phyloP scores from a whole-genome alignment of 2,329 filamentous ascomycete species.

The Phialophora macrospora region DNA sequence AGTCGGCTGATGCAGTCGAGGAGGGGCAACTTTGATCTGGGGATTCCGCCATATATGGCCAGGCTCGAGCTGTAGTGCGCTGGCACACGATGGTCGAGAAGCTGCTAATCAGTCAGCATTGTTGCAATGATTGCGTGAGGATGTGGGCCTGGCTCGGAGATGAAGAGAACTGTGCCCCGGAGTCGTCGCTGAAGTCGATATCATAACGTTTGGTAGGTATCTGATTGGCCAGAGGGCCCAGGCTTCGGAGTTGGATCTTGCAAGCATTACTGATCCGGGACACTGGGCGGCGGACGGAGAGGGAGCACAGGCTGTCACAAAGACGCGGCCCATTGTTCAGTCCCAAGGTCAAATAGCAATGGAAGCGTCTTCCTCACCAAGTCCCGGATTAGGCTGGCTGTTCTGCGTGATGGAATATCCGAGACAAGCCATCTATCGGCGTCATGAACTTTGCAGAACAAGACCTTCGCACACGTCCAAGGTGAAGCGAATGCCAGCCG shows the following conservation, averaged over 20 bases:
- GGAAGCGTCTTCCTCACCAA: too few relatives aligned
- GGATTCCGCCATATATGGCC: background rate
- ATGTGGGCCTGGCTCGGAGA: background rate
- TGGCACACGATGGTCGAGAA: background rate
- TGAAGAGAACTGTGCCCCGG: too few relatives aligned
- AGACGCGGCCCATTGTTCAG: too few relatives aligned
- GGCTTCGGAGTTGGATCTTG: slow-evolving; percentile 21
- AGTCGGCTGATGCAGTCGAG: background rate
- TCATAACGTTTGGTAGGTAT: background rate
- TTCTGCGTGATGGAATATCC: too few relatives aligned
- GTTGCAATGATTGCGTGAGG: background rate
- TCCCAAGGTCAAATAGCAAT: too few relatives aligned
- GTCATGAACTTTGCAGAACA: too few relatives aligned
- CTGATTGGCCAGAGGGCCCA: background rate
- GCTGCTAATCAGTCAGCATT: background rate
- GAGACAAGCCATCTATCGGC: too few relatives aligned
- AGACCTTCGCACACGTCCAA: background rate
- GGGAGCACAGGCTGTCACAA: background rate
- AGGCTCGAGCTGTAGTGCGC: background rate
- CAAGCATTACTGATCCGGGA: slow-evolving; percentile 1
- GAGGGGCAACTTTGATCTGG: background rate
- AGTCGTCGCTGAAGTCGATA: background rate
- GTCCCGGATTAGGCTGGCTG: too few relatives aligned
- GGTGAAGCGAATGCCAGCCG: background rate
- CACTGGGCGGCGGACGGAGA: slow-evolving; percentile 1